Evolutionary conservation across 768 basidiomycete species (phyloP), one percentile per base, ranked within the genome.

Genomic region (Leccinellum albellum): DNA sequence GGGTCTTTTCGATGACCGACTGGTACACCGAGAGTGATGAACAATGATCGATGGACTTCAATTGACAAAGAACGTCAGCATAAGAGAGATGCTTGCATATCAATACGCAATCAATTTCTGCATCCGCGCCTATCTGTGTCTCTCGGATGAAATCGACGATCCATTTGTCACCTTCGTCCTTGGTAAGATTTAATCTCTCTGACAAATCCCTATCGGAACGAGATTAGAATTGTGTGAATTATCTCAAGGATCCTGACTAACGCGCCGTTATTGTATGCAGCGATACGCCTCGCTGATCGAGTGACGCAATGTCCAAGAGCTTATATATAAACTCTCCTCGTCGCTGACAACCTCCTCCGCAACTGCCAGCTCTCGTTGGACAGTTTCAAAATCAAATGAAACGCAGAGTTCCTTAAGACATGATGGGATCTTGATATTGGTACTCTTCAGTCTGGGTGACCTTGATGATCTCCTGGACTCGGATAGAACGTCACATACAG

Each of bases 241-340:
- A 10, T 9, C 26, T 51, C 42, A 3, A 51, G 17, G 37, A 28
- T 31, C 29, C 42, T 55, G 44, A 32, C n/a, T 45, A n/a, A n/a
- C n/a, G n/a, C n/a, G n/a, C n/a, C 84, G 83, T 64, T 94, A 91
- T 72, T 99, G 96, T 65, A 98, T 98, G 73, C 94, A 81, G 78
- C 95, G 98, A 75, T 96, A 99, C 13, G 94, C 93, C 78, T 99
- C 97, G 66, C 89, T 94, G 70, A 98, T 90, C 70, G 98, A 77
- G 76, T 91, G 97, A 57, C 97, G 81, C 45, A 96, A 95, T 96
- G 70, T 98, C 97, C 72, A 98, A 79, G 71, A 98, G n/a, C n/a
- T n/a, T n/a, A n/a, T n/a, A n/a, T n/a, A n/a, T n/a, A n/a, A 98
- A 55, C 97, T 94, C 4, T 94, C 94, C 80, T 82, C n/a, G n/a